phyloP scores from a whole-genome alignment of 2,329 filamentous ascomycete genomes.

The Dothideomycetidae sp. region DNA sequence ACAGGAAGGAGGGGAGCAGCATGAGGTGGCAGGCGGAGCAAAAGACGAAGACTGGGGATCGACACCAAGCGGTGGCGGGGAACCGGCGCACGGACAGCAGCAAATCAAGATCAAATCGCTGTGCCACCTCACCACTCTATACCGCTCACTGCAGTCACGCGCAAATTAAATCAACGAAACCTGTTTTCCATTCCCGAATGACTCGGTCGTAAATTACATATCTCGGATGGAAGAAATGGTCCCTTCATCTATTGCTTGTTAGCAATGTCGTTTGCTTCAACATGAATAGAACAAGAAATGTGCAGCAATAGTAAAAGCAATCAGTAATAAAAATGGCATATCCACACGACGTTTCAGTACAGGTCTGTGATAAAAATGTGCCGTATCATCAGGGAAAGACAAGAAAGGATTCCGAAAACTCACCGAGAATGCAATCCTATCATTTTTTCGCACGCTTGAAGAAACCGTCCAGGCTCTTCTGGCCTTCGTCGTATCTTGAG shows the following conservation, averaged over 20 bases:
- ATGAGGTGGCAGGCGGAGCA: constrained; percentile 9
- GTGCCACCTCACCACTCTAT: too few relatives aligned
- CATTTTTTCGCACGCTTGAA: constrained; percentile 47
- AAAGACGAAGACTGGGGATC: constrained; percentile 6
- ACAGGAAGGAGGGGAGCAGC: neutral
- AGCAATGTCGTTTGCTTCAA: too few relatives aligned
- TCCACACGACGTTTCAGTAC: constrained; percentile 63
- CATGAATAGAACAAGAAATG: too few relatives aligned
- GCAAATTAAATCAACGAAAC: too few relatives aligned
- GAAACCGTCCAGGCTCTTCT: constrained; percentile 64
- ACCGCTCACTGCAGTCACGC: too few relatives aligned
- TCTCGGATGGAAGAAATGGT: too few relatives aligned
- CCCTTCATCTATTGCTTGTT: too few relatives aligned
- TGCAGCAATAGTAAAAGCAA: too few relatives aligned
- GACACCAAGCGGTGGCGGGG: constrained; percentile 7
- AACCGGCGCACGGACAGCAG: neutral
- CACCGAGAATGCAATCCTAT: too few relatives aligned
- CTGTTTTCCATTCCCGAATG: too few relatives aligned
- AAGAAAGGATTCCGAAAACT: constrained; percentile 13
- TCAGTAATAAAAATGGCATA: constrained; percentile 68
- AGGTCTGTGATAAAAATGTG: constrained; percentile 65
- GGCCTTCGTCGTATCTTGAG: constrained; percentile 56
- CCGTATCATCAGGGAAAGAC: constrained; percentile 34
- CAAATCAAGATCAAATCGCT: too few relatives aligned
- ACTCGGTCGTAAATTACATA: too few relatives aligned